Base-by-base conservation (phyloP, 1,284 basidiomycete genomes). In the Trichosporon coremiiforme region DNA sequence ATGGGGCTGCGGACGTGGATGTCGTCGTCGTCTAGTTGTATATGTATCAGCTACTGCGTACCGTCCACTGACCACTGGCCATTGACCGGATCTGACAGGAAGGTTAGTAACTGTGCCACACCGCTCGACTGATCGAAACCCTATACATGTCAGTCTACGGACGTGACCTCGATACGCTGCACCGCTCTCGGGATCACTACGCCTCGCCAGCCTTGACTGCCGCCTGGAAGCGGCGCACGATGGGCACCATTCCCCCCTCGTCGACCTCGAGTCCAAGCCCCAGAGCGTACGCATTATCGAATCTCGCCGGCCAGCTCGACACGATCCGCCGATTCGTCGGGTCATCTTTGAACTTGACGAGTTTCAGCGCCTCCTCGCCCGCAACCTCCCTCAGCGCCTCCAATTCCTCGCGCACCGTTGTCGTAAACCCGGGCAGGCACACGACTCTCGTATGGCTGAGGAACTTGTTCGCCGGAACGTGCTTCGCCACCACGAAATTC, bases 401-500 rank as follows among this genome's bases (percentile, higher is more conserved):
- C 8, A 84, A 74, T 74, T 83, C 81, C 71, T 84, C 70, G 66
- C 74, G 75, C 66, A 83, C 78, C 4, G 79, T 82, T 17, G 77
- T 77, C n/a, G 82, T 82, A 76, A 84, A 84, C 29, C 82, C 82
- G 12, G 82, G 82, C 35, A 83, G 73, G 71, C 80, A 81, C 38
- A 80, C 78, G 5, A 75, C 76, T 50, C 88, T 85, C 0, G 87
- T 87, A 78, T 89, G 87, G 4, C 83, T 66, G 10, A 83, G 70
- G 78, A 89, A 87, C 53, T 78, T 81, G 10, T 81, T 77, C 0
- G 86, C 82, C 13, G 86, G 85, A 65, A 89, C 78, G 75, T 87
- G 85, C 75, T 85, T 87, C 13, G 88, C 87, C 69, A 84, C 80
- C 69, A 88, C 79, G 72, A 89, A 85, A 80, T 89, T 89, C 70